Conservation (phyloP, 805 yeast species). For the Sugiyamaella valdiviana region DNA sequence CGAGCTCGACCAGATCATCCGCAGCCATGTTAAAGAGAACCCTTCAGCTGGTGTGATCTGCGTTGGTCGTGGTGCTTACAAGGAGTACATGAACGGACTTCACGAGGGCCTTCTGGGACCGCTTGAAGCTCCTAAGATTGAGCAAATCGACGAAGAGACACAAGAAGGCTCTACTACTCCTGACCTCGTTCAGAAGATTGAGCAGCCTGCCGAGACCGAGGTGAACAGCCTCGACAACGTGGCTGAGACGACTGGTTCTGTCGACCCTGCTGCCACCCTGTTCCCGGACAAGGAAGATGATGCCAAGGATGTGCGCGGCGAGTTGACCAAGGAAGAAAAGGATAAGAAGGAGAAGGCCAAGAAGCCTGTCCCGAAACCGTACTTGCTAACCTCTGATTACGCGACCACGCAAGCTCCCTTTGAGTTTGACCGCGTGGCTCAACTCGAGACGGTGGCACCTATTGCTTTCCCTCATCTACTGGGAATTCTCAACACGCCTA, state of each 20-base stretch:
- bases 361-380: slow-evolving; percentile 55
- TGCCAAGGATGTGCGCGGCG: slow-evolving; percentile 7
- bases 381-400: slow-evolving; percentile 55
- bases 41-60: slow-evolving; percentile 78
- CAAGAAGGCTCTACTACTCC: slow-evolving; percentile 16
- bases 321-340: slow-evolving; percentile 17
- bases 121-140: slow-evolving; percentile 44
- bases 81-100: slow-evolving; percentile 83
- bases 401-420: slow-evolving; percentile 49
- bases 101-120: slow-evolving; percentile 97
- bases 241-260: slow-evolving; percentile 12
- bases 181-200: slow-evolving; percentile 7
- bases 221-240: neutral
- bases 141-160: slow-evolving; percentile 14
- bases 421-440: slow-evolving; percentile 42
- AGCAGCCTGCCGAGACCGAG: slow-evolving; percentile 10
- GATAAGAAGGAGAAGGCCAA: slow-evolving; percentile 28
- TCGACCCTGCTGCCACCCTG: slow-evolving; percentile 9
- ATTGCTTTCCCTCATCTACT: slow-evolving; percentile 69
- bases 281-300: slow-evolving; percentile 18
- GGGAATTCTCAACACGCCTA: slow-evolving; percentile 74
- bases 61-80: slow-evolving; percentile 92
- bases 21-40: slow-evolving; percentile 36
- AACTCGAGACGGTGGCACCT: slow-evolving; percentile 59
- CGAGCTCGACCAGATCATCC: slow-evolving; percentile 30